phyloP scores from a whole-genome alignment of 495 filamentous ascomycete species.

The Monascus purpureus region DNA sequence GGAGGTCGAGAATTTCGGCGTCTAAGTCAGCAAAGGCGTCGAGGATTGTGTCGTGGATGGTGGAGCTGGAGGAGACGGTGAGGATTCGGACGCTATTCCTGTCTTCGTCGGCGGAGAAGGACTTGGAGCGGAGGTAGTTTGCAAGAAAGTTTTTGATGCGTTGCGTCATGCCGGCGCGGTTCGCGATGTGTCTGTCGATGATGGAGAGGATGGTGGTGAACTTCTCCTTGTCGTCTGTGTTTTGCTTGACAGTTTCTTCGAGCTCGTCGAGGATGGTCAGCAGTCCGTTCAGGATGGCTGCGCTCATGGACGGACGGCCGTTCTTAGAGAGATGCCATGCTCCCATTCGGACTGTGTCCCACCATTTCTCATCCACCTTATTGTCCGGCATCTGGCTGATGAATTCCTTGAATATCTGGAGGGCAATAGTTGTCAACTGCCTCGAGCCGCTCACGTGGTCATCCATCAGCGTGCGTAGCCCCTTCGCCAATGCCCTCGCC shows the following conservation, averaged over 20 bases:
- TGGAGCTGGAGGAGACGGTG: slow-evolving; percentile 47
- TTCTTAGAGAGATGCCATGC: slow-evolving; percentile 54
- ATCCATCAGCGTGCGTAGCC: slow-evolving; percentile 29
- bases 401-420: slow-evolving; percentile 32
- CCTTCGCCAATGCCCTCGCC: slow-evolving; percentile 25
- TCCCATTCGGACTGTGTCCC: slow-evolving; percentile 37
- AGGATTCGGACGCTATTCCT: slow-evolving; percentile 29
- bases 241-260: slow-evolving; percentile 7
- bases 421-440: slow-evolving; percentile 36
- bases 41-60: slow-evolving; percentile 33
- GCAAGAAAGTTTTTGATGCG: slow-evolving; percentile 20
- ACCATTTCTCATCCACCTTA: slow-evolving; percentile 26
- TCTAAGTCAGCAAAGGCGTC: slow-evolving; percentile 14
- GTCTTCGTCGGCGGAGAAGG: slow-evolving; percentile 9
- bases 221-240: slow-evolving; percentile 6
- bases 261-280: slow-evolving; percentile 30
- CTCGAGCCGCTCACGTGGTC: slow-evolving; percentile 45
- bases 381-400: slow-evolving; percentile 11
- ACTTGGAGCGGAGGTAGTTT: slow-evolving; percentile 17
- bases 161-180: slow-evolving; percentile 11
- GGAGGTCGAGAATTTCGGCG: slow-evolving; percentile 32
- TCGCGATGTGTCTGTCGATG: slow-evolving; percentile 18
- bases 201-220: slow-evolving; percentile 12
- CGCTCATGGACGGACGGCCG: slow-evolving; percentile 48
- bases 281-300: slow-evolving; percentile 39